Percentiles rank a stretch among this genome's conserved stretches.
These are phyloP conservation scores for Phytophthora tentaculata DNA, from an alignment of 352 stramenopile genomes.

Conservation along the genomic window DNA sequence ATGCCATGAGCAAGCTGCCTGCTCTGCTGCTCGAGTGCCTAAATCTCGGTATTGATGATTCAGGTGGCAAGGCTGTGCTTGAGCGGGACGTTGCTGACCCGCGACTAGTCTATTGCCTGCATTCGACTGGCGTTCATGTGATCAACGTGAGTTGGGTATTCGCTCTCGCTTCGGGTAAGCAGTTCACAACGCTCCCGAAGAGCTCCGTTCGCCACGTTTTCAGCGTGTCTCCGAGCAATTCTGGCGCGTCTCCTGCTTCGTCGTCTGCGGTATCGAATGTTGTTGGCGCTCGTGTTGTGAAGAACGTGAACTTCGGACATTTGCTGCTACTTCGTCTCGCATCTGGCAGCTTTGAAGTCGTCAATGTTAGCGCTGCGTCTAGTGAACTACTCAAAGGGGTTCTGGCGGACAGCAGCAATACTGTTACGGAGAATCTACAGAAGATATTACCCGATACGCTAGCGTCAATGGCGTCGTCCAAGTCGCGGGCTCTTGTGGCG, in stretches of 20 bases:
- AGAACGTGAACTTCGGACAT: constrained; percentile 82
- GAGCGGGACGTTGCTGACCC: constrained; percentile 57
- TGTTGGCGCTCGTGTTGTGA: constrained; percentile 68
- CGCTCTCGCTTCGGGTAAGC: constrained; percentile 58
- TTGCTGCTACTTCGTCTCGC: constrained; percentile 76
- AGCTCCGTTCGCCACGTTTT: constrained; percentile 82
- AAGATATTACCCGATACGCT: constrained; percentile 59
- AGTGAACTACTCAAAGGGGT: constrained; percentile 75
- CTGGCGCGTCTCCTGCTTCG: background rate
- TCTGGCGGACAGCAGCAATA: constrained; percentile 38
- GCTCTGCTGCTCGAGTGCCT: constrained; percentile 77
- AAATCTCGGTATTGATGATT: constrained; percentile 76
- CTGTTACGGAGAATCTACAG: constrained; percentile 24
- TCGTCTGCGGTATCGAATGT: constrained; percentile 51
- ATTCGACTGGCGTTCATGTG: constrained; percentile 81
- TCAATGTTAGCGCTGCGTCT: constrained; percentile 80
- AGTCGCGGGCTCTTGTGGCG: constrained; percentile 11
- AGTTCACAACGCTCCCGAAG: constrained; percentile 65
- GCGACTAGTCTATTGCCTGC: constrained; percentile 72
- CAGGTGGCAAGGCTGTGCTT: constrained; percentile 64
- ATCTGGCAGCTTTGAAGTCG: constrained; percentile 75
- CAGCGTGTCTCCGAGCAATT: constrained; percentile 60
- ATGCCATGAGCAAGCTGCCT: constrained; percentile 36
- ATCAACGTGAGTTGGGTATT: constrained; percentile 81
- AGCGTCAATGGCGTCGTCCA: constrained; percentile 58